Percentiles rank a stretch among this genome's conserved stretches.
Conservation (phyloP, 1,284 basidiomycete genomes). For the Phellopilus nigrolimitatus region DNA sequence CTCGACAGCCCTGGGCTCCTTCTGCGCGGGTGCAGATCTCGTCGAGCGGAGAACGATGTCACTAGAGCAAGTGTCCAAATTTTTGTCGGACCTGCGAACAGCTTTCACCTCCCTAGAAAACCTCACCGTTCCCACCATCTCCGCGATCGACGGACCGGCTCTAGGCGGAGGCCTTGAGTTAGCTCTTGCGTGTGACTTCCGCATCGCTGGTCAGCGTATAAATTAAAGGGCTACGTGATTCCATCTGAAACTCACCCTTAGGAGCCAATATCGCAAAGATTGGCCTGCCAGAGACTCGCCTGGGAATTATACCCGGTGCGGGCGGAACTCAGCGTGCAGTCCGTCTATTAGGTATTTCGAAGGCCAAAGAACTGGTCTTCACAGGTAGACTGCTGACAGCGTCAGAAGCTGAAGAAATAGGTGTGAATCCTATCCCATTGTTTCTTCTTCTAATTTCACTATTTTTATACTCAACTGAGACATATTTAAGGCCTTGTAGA, state of each 20-base stretch:
- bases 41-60: slow-evolving; percentile 82
- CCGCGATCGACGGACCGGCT: slow-evolving; percentile 90
- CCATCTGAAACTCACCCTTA: slow-evolving; percentile 27
- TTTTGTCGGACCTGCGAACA: slow-evolving; percentile 73
- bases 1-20: slow-evolving; percentile 70
- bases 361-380: slow-evolving; percentile 86
- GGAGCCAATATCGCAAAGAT: slow-evolving; percentile 66
- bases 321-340: slow-evolving; percentile 88
- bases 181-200: slow-evolving; percentile 81
- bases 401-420: slow-evolving; percentile 69
- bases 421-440: too few relatives aligned
- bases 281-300: slow-evolving; percentile 76
- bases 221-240: slow-evolving; percentile 1
- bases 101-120: slow-evolving; percentile 73
- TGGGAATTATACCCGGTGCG: slow-evolving; percentile 95
- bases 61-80: slow-evolving; percentile 67
- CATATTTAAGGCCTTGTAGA: slow-evolving; percentile 64
- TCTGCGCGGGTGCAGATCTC: slow-evolving; percentile 93
- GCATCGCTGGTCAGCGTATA: slow-evolving; percentile 64
- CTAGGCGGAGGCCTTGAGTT: slow-evolving; percentile 90
- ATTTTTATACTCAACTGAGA: background rate
- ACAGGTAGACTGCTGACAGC: slow-evolving; percentile 66
- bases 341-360: slow-evolving; percentile 74
- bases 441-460: slow-evolving; percentile 6
- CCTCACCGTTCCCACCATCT: slow-evolving; percentile 84